Conservation (phyloP, 2,329 filamentous ascomycete species). For the Tolypocladium amazonense region DNA sequence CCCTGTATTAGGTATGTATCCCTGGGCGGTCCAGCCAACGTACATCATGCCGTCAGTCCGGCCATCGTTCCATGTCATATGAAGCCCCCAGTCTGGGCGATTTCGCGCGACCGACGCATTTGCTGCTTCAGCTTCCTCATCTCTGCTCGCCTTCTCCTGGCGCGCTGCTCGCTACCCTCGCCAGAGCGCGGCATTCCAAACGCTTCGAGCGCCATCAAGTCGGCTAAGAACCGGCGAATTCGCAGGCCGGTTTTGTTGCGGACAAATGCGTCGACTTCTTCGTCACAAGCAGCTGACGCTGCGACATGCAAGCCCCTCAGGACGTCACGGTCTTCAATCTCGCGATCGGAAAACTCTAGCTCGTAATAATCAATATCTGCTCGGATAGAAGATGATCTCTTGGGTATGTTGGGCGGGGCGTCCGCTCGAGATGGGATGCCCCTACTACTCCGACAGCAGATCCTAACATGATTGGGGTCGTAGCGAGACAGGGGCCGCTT, state of each 20-base stretch:
- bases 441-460: constrained; percentile 16
- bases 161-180: constrained; percentile 14
- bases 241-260: constrained; percentile 39
- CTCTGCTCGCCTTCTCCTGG: constrained; percentile 17
- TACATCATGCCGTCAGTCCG: not conserved
- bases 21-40: not conserved
- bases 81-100: constrained; percentile 7
- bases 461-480: constrained; percentile 11
- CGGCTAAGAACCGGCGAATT: constrained; percentile 43
- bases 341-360: constrained; percentile 21
- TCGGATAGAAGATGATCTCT: constrained; percentile 23
- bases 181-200: constrained; percentile 21
- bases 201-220: constrained; percentile 39
- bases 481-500: constrained; percentile 1
- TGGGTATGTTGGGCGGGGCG: constrained; percentile 23
- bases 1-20: not conserved
- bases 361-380: constrained; percentile 10
- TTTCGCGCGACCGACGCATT: constrained; percentile 21
- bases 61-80: not conserved
- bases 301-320: constrained; percentile 45
- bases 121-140: constrained; percentile 24
- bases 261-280: constrained; percentile 41
- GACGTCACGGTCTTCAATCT: constrained; percentile 39
- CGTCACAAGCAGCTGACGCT: constrained; percentile 44
- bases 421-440: constrained; percentile 12